Conservation (phyloP, 495 filamentous ascomycete genomes). For the Neurospora sp. region DNA sequence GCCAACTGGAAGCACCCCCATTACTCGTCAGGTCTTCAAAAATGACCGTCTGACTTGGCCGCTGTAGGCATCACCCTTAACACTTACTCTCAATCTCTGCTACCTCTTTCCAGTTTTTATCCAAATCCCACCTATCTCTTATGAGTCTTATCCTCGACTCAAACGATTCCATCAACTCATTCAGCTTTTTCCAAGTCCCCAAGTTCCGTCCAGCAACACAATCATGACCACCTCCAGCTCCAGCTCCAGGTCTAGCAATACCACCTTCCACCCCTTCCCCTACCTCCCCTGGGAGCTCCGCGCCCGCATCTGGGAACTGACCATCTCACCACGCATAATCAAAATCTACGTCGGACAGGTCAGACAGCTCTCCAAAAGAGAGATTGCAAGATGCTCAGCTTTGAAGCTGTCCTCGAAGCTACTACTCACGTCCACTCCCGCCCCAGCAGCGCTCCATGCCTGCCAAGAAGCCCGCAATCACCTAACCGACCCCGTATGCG, state of each 20-base stretch:
- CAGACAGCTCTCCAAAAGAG: not conserved
- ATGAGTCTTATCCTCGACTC: too few relatives aligned
- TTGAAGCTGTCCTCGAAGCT: not conserved
- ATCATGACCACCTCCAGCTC: not conserved
- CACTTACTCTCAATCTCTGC: too few relatives aligned
- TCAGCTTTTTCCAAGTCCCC: too few relatives aligned
- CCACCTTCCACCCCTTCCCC: slow-evolving; percentile 27
- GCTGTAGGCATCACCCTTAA: too few relatives aligned
- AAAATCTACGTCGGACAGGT: not conserved
- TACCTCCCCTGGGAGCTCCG: slow-evolving; percentile 36
- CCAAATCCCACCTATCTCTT: too few relatives aligned
- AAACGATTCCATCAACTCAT: too few relatives aligned
- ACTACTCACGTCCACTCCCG: not conserved
- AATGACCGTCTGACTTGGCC: too few relatives aligned
- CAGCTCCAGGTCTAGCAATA: not conserved
- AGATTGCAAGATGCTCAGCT: not conserved
- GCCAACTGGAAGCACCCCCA: too few relatives aligned
- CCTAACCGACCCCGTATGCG: not conserved
- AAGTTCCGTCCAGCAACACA: too few relatives aligned
- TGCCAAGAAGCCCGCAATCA: not conserved
- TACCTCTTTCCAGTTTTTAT: too few relatives aligned
- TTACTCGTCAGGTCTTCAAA: too few relatives aligned
- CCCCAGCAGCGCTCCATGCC: not conserved
- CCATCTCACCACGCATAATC: slow-evolving; percentile 28
- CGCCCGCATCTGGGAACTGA: slow-evolving; percentile 33